Base-by-base conservation (phyloP, 306 rosid genomes). In the Lathyrus aphaca region DNA sequence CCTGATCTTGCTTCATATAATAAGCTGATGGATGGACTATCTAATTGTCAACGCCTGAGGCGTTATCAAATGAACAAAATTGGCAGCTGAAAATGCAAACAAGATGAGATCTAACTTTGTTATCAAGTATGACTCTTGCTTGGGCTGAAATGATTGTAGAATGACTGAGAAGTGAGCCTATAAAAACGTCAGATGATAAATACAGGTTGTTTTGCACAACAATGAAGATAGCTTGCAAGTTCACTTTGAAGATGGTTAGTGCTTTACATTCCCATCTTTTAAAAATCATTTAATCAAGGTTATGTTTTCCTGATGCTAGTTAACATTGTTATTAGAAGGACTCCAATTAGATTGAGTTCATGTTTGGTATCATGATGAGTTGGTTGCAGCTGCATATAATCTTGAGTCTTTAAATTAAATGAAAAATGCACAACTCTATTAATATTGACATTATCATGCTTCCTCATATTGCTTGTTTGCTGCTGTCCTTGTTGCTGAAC, bases 1-100 rank as follows among this genome's bases (percentile, higher is more conserved):
- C 90, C 91, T 25, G 86, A 89, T 81, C 87, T 89, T 73, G 82
- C 84, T 54, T 82, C 91, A 3, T 87, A 87, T 66, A 92, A 92
- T 63, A 80, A 74, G 53, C 67, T 92, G 78, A 85, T 86, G 84
- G 66, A 77, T 74, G 85, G 77, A 32, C 77, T 88, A 29, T 65
- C 78, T 29, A 80, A 73, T 30, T 39, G 76, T 14, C 74, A 10
- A 21, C 45, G 40, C 17, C 10, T 49, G 8, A 9, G 2, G 2
- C 8, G 8, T 39, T 54, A n/a, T 39, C 68, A 37, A 32, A 55
- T 44, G 37, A 64, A 56, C 63, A 63, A 61, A 56, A 12, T 68
- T 69, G 72, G 32, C 53, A 18, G 63, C 42, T 75, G 80, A 79
- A 45, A 32, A 25, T 70, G 44, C 59, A 53, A 48, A 12, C 23